Conservation (phyloP, 495 filamentous ascomycete genomes). For the Rhizodiscina lignyota region DNA sequence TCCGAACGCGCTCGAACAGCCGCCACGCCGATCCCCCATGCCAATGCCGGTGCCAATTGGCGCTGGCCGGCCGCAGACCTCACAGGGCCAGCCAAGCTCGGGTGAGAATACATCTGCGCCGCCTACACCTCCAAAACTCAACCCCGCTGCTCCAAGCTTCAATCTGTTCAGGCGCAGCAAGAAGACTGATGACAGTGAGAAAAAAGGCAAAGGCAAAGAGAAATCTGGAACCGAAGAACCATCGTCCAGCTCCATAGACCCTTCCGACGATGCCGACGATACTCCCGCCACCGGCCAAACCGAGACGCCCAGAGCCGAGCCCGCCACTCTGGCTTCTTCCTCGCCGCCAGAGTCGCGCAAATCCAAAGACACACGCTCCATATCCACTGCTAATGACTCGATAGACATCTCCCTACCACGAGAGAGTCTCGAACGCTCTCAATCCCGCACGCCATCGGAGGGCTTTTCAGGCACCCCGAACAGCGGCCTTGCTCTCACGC, state of each 20-base stretch:
- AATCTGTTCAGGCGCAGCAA: conserved; percentile 14
- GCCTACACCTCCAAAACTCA: too few relatives aligned
- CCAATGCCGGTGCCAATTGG: too few relatives aligned
- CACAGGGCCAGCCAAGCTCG: too few relatives aligned
- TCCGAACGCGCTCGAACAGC: too few relatives aligned
- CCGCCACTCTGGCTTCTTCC: conserved; percentile 4
- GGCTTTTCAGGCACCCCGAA: background rate
- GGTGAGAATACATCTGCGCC: too few relatives aligned
- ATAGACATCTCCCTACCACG: conserved; percentile 4
- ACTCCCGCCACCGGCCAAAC: too few relatives aligned
- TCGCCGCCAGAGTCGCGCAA: conserved; percentile 15
- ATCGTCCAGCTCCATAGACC: too few relatives aligned
- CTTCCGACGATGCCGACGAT: too few relatives aligned
- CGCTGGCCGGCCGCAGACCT: too few relatives aligned
- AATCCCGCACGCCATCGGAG: conserved; percentile 16
- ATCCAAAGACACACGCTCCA: conserved; percentile 16
- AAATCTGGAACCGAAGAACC: too few relatives aligned
- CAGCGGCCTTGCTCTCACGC: conserved; percentile 1
- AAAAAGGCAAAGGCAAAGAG: conserved; percentile 2
- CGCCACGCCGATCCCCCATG: too few relatives aligned
- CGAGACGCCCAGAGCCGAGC: too few relatives aligned
- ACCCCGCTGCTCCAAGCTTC: conserved; percentile 23
- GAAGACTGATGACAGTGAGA: conserved; percentile 10
- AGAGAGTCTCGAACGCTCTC: conserved; percentile 14
- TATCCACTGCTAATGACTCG: conserved; percentile 18